Conservation (phyloP, 2,329 filamentous ascomycete genomes). For the Coniochaeta hoffmannii region DNA sequence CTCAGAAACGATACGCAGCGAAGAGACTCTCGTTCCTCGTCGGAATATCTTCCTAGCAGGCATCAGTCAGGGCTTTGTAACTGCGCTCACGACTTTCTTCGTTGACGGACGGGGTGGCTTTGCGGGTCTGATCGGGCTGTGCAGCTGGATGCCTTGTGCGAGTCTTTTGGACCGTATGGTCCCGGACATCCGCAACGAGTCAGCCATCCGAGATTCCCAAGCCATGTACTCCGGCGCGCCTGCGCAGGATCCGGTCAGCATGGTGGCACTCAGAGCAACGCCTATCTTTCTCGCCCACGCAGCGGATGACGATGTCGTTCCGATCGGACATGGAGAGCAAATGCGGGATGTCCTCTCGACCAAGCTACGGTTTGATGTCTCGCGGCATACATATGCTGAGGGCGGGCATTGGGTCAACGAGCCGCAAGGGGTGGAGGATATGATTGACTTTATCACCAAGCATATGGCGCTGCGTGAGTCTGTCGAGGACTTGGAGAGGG, state of each 20-base stretch:
- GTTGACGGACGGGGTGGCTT: slow-evolving; percentile 7
- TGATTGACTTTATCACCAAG: not conserved
- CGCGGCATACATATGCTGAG: not conserved
- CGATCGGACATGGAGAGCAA: not conserved
- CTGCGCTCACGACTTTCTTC: slow-evolving; percentile 17
- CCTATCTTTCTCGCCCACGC: not conserved
- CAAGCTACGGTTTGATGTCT: not conserved
- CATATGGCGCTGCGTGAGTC: not conserved
- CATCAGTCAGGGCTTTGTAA: slow-evolving; percentile 38
- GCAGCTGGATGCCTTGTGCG: slow-evolving; percentile 27
- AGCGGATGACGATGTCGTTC: not conserved
- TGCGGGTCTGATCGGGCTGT: slow-evolving; percentile 28
- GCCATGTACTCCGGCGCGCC: not conserved
- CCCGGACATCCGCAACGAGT: not conserved
- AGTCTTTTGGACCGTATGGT: slow-evolving; percentile 4
- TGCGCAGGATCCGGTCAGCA: not conserved
- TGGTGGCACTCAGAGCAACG: not conserved
- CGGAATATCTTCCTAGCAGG: slow-evolving; percentile 32
- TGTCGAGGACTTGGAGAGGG: not conserved
- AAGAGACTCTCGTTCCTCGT: slow-evolving; percentile 26
- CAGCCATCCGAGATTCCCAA: not conserved
- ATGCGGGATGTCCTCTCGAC: not conserved
- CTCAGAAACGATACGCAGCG: slow-evolving; percentile 21
- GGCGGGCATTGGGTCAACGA: not conserved
- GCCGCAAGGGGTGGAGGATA: not conserved